A percentile compares a stretch with the other conserved stretches of the same genome.
phyloP scores from a whole-genome alignment of 805 yeast species.

The Nakazawaea populi region DNA sequence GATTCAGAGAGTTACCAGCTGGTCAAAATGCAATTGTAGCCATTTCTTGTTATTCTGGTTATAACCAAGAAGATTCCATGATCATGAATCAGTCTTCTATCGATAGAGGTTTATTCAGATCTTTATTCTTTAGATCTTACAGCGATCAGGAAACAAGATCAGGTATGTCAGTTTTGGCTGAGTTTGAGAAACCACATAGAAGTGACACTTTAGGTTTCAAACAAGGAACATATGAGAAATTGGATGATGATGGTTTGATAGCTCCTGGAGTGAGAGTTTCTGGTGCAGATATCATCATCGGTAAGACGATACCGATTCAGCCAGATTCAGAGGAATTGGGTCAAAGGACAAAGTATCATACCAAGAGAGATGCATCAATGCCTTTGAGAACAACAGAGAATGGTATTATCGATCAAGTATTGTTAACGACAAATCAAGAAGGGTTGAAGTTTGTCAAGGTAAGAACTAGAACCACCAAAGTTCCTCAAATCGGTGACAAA shows the following conservation, averaged over 20 bases:
- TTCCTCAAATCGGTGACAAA: slow-evolving; percentile 99
- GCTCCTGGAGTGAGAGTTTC: slow-evolving; percentile 98
- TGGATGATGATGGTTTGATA: slow-evolving; percentile 96
- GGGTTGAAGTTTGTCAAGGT: slow-evolving; percentile 97
- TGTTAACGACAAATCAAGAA: slow-evolving; percentile 95
- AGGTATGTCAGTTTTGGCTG: slow-evolving; percentile 97
- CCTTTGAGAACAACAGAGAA: slow-evolving; percentile 94
- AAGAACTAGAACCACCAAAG: slow-evolving; percentile 97
- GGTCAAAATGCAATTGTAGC: slow-evolving; percentile 99
- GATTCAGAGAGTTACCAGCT: slow-evolving; percentile 97
- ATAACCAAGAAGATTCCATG: slow-evolving; percentile 99
- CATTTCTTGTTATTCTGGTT: slow-evolving; percentile 96
- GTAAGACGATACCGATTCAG: slow-evolving; percentile 99
- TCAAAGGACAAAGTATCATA: slow-evolving; percentile 96
- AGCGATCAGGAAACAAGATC: slow-evolving; percentile 98
- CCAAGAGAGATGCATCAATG: slow-evolving; percentile 97
- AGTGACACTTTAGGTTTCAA: slow-evolving; percentile 92
- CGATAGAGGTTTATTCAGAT: slow-evolving; percentile 94
- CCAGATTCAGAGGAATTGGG: slow-evolving; percentile 98
- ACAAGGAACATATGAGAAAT: slow-evolving; percentile 96
- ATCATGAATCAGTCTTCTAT: slow-evolving; percentile 98
- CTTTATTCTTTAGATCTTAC: slow-evolving; percentile 92
- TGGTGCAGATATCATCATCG: slow-evolving; percentile 97
- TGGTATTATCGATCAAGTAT: slow-evolving; percentile 97
- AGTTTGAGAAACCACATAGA: slow-evolving; percentile 94